These are phyloP conservation scores for Terfezia claveryi DNA, from an alignment of 495 filamentous ascomycete genomes.

Conservation along the genomic window DNA sequence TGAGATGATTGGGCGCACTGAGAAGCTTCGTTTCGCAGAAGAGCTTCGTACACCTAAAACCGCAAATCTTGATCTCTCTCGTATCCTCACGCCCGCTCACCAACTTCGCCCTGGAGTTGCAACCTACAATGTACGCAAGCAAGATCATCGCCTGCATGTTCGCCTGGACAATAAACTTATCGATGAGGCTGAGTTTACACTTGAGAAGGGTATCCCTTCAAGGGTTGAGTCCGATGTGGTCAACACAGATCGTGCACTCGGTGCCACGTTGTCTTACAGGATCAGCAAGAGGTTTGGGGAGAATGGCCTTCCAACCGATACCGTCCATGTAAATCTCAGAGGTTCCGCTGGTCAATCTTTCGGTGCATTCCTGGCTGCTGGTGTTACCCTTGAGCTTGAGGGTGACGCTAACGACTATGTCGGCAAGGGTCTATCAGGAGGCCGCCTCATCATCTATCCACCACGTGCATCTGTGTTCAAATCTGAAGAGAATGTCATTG, in stretches of 20 bases:
- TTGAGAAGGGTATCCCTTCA: slow-evolving; percentile 88
- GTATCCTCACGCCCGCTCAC: slow-evolving; percentile 91
- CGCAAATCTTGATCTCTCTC: slow-evolving; percentile 77
- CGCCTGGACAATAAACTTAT: slow-evolving; percentile 98
- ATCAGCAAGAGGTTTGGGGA: slow-evolving; percentile 87
- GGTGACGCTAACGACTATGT: slow-evolving; percentile 98
- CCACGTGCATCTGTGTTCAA: slow-evolving; percentile 85
- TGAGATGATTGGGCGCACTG: slow-evolving; percentile 92
- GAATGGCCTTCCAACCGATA: slow-evolving; percentile 75
- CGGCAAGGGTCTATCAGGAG: slow-evolving; percentile 90
- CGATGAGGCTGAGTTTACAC: slow-evolving; percentile 83
- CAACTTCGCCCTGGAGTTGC: slow-evolving; percentile 89
- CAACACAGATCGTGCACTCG: slow-evolving; percentile 91
- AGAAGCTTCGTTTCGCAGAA: slow-evolving; percentile 68
- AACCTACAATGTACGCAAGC: slow-evolving; percentile 97
- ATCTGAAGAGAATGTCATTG: slow-evolving; percentile 91
- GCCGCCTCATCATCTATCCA: slow-evolving; percentile 88
- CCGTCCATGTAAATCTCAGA: slow-evolving; percentile 91
- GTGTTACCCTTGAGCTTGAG: slow-evolving; percentile 90
- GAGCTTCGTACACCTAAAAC: slow-evolving; percentile 80
- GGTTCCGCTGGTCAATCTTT: slow-evolving; percentile 98
- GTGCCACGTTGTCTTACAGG: slow-evolving; percentile 89
- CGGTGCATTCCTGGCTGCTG: slow-evolving; percentile 83
- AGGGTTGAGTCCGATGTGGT: slow-evolving; percentile 95
- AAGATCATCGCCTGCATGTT: slow-evolving; percentile 83